phyloP scores from a whole-genome alignment of 2,329 filamentous ascomycete species.

The Penicillium sp. region DNA sequence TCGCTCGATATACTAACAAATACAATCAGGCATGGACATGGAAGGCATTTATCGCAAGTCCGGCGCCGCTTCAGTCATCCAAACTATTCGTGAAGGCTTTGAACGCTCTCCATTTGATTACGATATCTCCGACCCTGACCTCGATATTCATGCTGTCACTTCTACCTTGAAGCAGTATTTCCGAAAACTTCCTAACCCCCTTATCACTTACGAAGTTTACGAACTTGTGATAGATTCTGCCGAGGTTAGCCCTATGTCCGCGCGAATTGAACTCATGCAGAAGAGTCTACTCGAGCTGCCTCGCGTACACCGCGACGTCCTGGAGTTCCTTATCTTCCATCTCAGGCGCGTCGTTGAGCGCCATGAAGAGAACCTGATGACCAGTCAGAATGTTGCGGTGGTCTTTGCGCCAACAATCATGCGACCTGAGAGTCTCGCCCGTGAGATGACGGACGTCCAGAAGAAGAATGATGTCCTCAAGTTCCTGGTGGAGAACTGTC shows the following conservation, averaged over 20 bases:
- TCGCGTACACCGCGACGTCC: slow-evolving; percentile 77
- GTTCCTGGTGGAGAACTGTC: slow-evolving; percentile 87
- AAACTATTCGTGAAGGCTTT: slow-evolving; percentile 86
- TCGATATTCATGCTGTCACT: slow-evolving; percentile 95
- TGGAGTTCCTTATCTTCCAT: slow-evolving; percentile 94
- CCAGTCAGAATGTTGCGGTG: slow-evolving; percentile 89
- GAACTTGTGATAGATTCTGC: slow-evolving; percentile 73
- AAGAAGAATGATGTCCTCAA: slow-evolving; percentile 89
- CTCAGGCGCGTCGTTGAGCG: slow-evolving; percentile 79
- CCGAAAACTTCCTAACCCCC: slow-evolving; percentile 81
- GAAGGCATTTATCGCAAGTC: slow-evolving; percentile 99
- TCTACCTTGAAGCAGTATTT: slow-evolving; percentile 97
- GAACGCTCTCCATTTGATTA: slow-evolving; percentile 72
- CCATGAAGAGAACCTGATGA: slow-evolving; percentile 91
- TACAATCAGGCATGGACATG: slow-evolving; percentile 69
- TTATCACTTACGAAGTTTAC: slow-evolving; percentile 91
- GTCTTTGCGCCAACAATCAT: slow-evolving; percentile 98
- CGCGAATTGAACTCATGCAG: slow-evolving; percentile 69
- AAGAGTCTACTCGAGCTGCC: slow-evolving; percentile 76
- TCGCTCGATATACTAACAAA: slow-evolving; percentile 14
- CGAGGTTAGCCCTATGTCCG: slow-evolving; percentile 62
- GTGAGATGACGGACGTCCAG: slow-evolving; percentile 95
- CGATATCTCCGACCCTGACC: slow-evolving; percentile 87
- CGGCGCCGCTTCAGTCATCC: slow-evolving; percentile 86
- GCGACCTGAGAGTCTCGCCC: slow-evolving; percentile 82